These are phyloP conservation scores for Hordeum marinum DNA, from an alignment of 176 grass and related monocot species.

Conservation along the genomic window DNA sequence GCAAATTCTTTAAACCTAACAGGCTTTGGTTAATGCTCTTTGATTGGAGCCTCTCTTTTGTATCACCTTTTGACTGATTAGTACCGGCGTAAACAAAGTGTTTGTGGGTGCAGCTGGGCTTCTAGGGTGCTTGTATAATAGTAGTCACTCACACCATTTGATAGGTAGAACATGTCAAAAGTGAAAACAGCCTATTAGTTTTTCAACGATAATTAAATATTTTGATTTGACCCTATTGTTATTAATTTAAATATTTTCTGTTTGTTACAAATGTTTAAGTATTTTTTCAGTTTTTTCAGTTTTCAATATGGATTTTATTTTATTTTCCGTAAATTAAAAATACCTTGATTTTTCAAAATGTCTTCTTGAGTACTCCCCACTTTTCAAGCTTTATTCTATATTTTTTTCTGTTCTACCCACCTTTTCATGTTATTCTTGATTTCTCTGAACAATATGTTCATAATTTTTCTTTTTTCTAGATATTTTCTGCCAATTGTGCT, in stretches of 20 bases:
- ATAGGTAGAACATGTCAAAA: background rate
- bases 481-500: background rate
- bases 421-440: background rate
- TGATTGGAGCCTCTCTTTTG: background rate
- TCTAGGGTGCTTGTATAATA: background rate
- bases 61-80: background rate
- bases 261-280: too few relatives aligned
- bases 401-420: background rate
- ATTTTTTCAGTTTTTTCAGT: background rate
- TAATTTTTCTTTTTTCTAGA: background rate
- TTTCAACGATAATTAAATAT: background rate
- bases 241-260: too few relatives aligned
- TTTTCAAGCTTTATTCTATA: background rate
- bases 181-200: background rate
- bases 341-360: background rate
- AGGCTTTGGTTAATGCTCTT: background rate
- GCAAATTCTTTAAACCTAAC: conserved; percentile 31
- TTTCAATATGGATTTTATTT: background rate
- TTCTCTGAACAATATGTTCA: background rate
- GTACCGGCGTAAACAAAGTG: background rate
- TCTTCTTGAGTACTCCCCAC: background rate
- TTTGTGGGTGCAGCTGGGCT: background rate
- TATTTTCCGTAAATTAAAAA: background rate
- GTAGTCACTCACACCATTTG: background rate
- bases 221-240: too few relatives aligned